Base-by-base conservation (phyloP, 345 rosid species). In the Acer negundo region DNA sequence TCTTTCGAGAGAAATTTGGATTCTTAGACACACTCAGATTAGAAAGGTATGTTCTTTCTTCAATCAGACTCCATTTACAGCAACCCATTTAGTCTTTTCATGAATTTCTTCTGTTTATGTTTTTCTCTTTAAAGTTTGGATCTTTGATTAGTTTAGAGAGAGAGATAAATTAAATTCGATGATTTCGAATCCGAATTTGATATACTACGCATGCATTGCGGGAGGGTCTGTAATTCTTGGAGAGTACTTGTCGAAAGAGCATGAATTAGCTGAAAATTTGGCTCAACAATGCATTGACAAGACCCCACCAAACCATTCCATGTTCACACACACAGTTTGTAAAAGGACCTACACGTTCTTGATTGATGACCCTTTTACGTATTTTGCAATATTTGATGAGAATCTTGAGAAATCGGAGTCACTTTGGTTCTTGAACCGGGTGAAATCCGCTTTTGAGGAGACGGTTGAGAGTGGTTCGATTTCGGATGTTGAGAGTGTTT, bases 261-360 rank as follows among this genome's bases (percentile, higher is more conserved):
- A 88, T 20, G 94, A 86, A 31, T 87, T 96, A 10, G 20, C 69
- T 77, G 88, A 79, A 77, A 72, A 76, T 22, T 56, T 90, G 55
- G 98, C 90, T 16, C 79, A 72, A 23, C 26, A 80, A 84, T 96
- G 97, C 87, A 82, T 94, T 73, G 86, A 86, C 72, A 83, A 77
- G 31, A 77, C 98, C 72, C 99, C 99, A 38, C 87, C 83, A 0
- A 72, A 85, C 78, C 99, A 96, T 87, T 85, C 94, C 10, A 46
- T 78, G 68, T 96, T 94, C 82, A 90, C 92, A 46, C 97, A 94
- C 38, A 91, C 99, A 19, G 82, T 77, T 68, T 74, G 80, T 40
- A 62, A 82, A 20, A 86, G 85, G 77, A 88, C 90, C 38, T 89
- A 91, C 80, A 82, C 90, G 2, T 93, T 88, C 88, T 78, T 91